A percentile compares a stretch with the other conserved stretches of the same genome.
Conservation (phyloP, 73 alveolate species). For the Paramecium biaurelia region DNA sequence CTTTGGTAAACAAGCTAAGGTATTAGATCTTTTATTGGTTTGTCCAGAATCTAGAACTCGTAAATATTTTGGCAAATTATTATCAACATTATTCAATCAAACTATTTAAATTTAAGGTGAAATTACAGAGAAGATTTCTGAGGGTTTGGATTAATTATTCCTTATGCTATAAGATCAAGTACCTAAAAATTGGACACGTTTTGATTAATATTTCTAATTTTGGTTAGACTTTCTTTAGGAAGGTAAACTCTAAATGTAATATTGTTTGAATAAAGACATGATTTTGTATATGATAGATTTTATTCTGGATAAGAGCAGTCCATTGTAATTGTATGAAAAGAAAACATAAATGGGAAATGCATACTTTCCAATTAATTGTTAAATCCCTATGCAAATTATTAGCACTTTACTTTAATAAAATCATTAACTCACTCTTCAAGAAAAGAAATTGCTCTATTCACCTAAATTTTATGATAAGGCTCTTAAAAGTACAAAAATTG, state of each 20-base stretch:
- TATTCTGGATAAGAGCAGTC: conserved; percentile 67
- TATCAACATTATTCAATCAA: neutral
- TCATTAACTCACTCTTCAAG: neutral
- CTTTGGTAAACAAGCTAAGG: conserved; percentile 9
- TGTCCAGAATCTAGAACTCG: conserved; percentile 52
- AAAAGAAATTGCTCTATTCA: neutral
- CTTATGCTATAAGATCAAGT: conserved; percentile 62
- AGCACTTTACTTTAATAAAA: neutral
- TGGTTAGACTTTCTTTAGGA: conserved; percentile 60
- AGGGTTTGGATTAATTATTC: neutral
- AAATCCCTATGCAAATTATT: conserved; percentile 10
- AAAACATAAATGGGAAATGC: conserved; percentile 47
- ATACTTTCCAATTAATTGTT: conserved; percentile 22
- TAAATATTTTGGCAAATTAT: conserved; percentile 1
- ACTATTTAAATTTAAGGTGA: neutral
- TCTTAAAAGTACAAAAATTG: neutral
- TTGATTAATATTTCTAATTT: conserved; percentile 74
- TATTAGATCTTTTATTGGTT: neutral
- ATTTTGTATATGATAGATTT: conserved; percentile 68
- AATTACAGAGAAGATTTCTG: neutral
- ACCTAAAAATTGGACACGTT: conserved; percentile 81
- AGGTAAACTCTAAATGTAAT: conserved; percentile 47
- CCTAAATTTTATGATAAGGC: conserved; percentile 32
- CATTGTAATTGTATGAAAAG: conserved; percentile 54
- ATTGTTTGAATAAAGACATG: conserved; percentile 40